phyloP scores from a whole-genome alignment of 1,284 basidiomycete species.

The Fistulinella cinereoalba region DNA sequence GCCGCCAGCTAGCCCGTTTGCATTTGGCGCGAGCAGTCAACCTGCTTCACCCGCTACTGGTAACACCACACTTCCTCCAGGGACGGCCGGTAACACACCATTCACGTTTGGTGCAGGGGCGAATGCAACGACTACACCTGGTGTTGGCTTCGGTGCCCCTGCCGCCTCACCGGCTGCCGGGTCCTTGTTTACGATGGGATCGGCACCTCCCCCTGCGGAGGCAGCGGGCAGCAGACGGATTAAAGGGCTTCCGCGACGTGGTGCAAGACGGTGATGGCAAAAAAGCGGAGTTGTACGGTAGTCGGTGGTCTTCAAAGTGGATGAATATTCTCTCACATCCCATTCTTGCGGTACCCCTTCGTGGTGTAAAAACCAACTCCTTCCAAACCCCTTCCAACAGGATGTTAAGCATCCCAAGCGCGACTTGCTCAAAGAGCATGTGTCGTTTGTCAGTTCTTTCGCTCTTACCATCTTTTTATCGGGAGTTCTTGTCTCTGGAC shows the following conservation, averaged over 20 bases:
- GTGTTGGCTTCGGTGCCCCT: conserved; percentile 41
- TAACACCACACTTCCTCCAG: conserved; percentile 34
- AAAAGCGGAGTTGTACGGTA: too few relatives aligned
- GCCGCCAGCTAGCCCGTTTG: conserved; percentile 24
- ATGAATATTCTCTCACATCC: conserved; percentile 9
- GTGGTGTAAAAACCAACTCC: background rate
- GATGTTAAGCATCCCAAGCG: conserved; percentile 25
- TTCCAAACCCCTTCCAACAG: background rate
- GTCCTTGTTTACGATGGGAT: conserved; percentile 56
- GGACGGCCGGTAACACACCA: conserved; percentile 40
- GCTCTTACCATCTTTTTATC: conserved; percentile 4
- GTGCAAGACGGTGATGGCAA: conserved; percentile 31
- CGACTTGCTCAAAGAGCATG: conserved; percentile 6
- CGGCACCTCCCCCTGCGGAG: conserved; percentile 41
- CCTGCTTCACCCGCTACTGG: conserved; percentile 56
- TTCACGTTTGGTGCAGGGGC: conserved; percentile 35
- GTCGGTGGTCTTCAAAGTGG: too few relatives aligned
- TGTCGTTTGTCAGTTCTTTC: background rate
- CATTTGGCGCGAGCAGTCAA: conserved; percentile 41
- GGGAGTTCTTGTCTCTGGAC: conserved; percentile 10
- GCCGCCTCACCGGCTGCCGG: conserved; percentile 36
- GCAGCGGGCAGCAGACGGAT: conserved; percentile 42
- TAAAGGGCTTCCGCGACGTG: conserved; percentile 51
- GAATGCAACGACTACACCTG: conserved; percentile 34
- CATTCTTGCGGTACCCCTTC: conserved; percentile 16